A percentile compares a stretch with the other conserved stretches of the same genome.
Evolutionary conservation across 306 rosid species (phyloP).

Genomic region (Urtica urens): DNA sequence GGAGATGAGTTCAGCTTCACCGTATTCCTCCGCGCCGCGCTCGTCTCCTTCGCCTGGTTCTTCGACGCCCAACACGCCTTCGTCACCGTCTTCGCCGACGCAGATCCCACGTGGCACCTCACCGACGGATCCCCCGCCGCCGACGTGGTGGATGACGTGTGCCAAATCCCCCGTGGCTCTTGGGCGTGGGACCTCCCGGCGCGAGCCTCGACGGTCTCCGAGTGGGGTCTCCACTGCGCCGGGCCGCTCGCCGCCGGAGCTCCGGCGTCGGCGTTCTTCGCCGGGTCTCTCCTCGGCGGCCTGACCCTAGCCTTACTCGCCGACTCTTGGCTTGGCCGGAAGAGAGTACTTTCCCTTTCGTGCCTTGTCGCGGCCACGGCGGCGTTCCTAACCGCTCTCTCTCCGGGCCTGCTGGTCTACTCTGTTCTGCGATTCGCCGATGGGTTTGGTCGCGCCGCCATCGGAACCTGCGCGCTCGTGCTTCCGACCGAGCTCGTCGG

Average conservation of each 20-base stretch:
- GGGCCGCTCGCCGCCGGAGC: slow-evolving; percentile 24
- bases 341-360: slow-evolving; percentile 40
- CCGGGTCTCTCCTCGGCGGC: slow-evolving; percentile 46
- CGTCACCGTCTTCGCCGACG: slow-evolving; percentile 42
- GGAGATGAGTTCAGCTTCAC: slow-evolving; percentile 24
- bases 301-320: slow-evolving; percentile 35
- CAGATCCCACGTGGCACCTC: slow-evolving; percentile 32
- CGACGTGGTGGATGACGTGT: slow-evolving; percentile 8
- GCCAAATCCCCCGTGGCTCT: slow-evolving; percentile 16
- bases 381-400: slow-evolving; percentile 28
- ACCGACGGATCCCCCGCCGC: background rate
- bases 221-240: slow-evolving; percentile 37
- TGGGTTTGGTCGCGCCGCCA: slow-evolving; percentile 38
- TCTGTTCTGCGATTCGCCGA: slow-evolving; percentile 25
- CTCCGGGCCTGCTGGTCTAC: slow-evolving; percentile 41
- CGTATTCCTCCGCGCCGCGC: slow-evolving; percentile 37
- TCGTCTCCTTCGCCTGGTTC: slow-evolving; percentile 41
- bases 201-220: slow-evolving; percentile 31
- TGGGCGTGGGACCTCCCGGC: slow-evolving; percentile 45
- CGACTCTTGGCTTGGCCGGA: slow-evolving; percentile 43
- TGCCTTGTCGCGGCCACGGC: slow-evolving; percentile 37
- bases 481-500: slow-evolving; percentile 47
- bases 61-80: slow-evolving; percentile 62
- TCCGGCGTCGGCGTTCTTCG: slow-evolving; percentile 43
- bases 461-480: slow-evolving; percentile 42